phyloP scores from a whole-genome alignment of 345 rosid genomes.

The Psidium friedrichsthalianum region DNA sequence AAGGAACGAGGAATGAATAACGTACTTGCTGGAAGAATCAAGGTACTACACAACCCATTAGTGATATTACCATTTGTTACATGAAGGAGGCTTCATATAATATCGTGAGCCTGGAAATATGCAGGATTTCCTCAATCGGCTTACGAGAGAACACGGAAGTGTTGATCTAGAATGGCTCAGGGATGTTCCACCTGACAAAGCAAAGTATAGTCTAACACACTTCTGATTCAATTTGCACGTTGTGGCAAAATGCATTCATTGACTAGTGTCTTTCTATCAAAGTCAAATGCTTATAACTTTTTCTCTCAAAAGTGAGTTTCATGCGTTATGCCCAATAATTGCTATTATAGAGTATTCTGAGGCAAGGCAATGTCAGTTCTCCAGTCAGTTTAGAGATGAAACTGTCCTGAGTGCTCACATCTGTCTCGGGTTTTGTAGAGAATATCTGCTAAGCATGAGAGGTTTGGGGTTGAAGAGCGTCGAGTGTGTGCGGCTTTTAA shows the following conservation, averaged over 20 bases:
- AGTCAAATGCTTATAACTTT: neutral
- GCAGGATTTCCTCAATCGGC: constrained; percentile 80
- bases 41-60: constrained; percentile 29
- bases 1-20: constrained; percentile 91
- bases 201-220: constrained; percentile 52
- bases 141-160: constrained; percentile 64
- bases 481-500: constrained; percentile 93
- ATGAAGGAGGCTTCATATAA: neutral
- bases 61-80: neutral
- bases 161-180: constrained; percentile 92
- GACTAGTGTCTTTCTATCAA: neutral
- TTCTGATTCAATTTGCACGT: neutral
- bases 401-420: neutral
- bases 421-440: constrained; percentile 33
- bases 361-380: neutral
- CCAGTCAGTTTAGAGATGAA: neutral
- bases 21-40: constrained; percentile 74
- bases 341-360: neutral
- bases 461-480: constrained; percentile 96
- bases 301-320: neutral
- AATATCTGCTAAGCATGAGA: constrained; percentile 67
- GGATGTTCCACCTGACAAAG: constrained; percentile 84
- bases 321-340: neutral
- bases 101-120: constrained; percentile 4
- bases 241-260: neutral